Evolutionary conservation across 192 early-diverging fungal species (phyloP), one percentile per base, ranked within the genome.

Genomic region (Gonapodya prolifera): DNA sequence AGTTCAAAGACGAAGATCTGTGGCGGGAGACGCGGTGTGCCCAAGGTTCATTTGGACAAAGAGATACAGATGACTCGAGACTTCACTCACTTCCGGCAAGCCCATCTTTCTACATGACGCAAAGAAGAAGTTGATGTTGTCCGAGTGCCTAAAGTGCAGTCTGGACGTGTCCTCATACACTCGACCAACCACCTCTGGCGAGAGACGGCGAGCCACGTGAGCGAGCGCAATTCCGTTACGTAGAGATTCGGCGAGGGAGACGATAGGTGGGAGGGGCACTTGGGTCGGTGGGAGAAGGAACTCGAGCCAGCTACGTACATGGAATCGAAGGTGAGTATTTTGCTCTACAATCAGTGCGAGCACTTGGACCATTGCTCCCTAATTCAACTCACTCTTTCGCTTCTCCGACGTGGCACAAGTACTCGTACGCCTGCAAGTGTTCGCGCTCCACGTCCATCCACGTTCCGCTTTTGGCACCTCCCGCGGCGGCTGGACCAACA

Each of bases 101-200:
- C 92, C 88, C 32, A 95, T 90, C 70, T 88, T 85, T 70, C 86
- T 85, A 78, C 95, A 91, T 29, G 93, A 93, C 8, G 84, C 83
- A 75, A 99, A 91, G 69, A 98, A 91, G 76, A 88, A 96, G 84
- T 98, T 98, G 83, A 98, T 96, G 82, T 99, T 99, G 83, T 98
- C 96, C 0, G 98, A 97, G 80, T 95, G 95, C 69, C 93, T 89
- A 83, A 91, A 99, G 77, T 96, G 92, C 28, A 98, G 89, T 77
- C 92, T 91, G 13, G 85, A 76, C 61, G 76, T 83, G 70, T 91
- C 91, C 91, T 94, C 74, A 2, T 61, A 61, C 70, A 99, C 98
- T 71, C 86, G 91, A 79, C 89, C 90, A 2, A 96, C 96, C 17
- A 85, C 87, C n/a, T 87, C 83, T 1, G 98, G 94, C 30, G 89